Conservation (phyloP, 164 flowering plant species). For the Kalanchoe fedtschenkoi region DNA sequence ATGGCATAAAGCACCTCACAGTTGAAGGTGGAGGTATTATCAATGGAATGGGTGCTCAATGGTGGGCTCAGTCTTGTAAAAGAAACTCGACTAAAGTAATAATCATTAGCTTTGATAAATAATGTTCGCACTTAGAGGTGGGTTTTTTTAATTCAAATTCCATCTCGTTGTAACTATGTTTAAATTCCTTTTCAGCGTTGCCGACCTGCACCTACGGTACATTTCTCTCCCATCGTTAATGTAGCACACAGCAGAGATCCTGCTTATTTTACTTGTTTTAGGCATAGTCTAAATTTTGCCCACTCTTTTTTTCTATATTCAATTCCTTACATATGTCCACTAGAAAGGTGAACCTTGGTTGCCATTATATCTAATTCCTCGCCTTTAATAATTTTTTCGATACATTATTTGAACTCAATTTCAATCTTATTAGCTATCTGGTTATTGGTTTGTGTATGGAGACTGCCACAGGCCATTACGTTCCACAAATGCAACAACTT, state of each 20-base stretch:
- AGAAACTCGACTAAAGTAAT: constrained; percentile 47
- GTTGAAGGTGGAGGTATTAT: constrained; percentile 67
- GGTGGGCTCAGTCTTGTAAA: constrained; percentile 96
- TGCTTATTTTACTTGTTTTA: too few relatives aligned
- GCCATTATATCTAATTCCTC: too few relatives aligned
- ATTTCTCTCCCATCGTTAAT: not conserved
- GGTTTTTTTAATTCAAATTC: not conserved
- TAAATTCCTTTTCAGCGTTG: constrained; percentile 60
- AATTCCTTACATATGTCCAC: too few relatives aligned
- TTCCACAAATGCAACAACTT: constrained; percentile 72
- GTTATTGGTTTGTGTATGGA: not conserved
- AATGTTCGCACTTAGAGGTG: not conserved
- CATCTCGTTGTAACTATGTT: not conserved
- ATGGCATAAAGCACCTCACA: constrained; percentile 49
- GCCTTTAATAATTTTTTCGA: not conserved
- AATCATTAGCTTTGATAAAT: not conserved
- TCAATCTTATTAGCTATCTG: not conserved
- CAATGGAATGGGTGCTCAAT: constrained; percentile 77
- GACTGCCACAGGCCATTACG: constrained; percentile 59
- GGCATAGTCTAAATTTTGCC: too few relatives aligned
- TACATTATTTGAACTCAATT: not conserved
- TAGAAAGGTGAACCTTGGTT: too few relatives aligned
- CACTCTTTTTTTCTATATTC: too few relatives aligned
- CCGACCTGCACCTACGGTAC: constrained; percentile 9
- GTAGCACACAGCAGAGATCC: not conserved